Conservation (phyloP, 2,329 filamentous ascomycete genomes). For the Geosmithia putterillii region DNA sequence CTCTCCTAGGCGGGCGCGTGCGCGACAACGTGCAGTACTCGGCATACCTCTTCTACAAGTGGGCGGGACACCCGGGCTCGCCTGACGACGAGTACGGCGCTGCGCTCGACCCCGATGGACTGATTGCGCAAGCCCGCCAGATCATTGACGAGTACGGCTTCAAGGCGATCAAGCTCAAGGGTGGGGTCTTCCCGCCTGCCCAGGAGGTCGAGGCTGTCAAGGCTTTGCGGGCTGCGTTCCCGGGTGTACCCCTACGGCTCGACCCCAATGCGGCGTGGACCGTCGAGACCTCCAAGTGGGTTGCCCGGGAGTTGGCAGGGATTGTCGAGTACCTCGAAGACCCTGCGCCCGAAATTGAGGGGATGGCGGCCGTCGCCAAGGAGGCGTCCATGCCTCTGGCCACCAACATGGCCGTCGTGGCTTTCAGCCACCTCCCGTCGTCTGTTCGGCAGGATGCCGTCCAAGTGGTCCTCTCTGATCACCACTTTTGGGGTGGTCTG, state of each 20-base stretch:
- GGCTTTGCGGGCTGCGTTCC: slow-evolving; percentile 22
- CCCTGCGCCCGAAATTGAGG: slow-evolving; percentile 24
- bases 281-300: slow-evolving; percentile 24
- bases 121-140: slow-evolving; percentile 20
- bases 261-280: slow-evolving; percentile 26
- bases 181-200: slow-evolving; percentile 25
- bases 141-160: slow-evolving; percentile 29
- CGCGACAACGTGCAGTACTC: slow-evolving; percentile 27
- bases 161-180: slow-evolving; percentile 29
- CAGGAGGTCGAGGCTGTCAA: slow-evolving; percentile 26
- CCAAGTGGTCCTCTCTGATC: slow-evolving; percentile 26
- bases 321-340: slow-evolving; percentile 27
- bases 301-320: slow-evolving; percentile 20
- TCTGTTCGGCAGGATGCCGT: slow-evolving; percentile 25
- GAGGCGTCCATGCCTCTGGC: slow-evolving; percentile 26
- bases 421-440: slow-evolving; percentile 23
- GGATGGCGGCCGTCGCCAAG: slow-evolving; percentile 27
- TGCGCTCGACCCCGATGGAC: slow-evolving; percentile 19
- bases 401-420: slow-evolving; percentile 29
- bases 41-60: slow-evolving; percentile 30
- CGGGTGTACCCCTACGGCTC: slow-evolving; percentile 19
- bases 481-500: slow-evolving; percentile 30
- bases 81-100: slow-evolving; percentile 25
- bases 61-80: slow-evolving; percentile 24
- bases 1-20: slow-evolving; percentile 24